Conservation (phyloP, 768 basidiomycete genomes). For the Holtermannia corniformis region DNA sequence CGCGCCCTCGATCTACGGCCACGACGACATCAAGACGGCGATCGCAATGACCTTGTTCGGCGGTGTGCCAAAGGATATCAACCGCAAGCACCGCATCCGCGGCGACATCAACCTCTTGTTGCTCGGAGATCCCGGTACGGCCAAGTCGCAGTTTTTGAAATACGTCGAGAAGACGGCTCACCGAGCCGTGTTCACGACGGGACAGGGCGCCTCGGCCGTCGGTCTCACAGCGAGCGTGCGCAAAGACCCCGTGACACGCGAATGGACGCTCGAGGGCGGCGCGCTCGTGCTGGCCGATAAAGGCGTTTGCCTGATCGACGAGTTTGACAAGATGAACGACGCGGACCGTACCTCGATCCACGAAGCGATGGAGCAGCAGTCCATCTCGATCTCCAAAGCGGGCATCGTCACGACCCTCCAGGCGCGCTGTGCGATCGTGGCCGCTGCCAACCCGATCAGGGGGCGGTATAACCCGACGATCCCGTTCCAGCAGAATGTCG, state of each 20-base stretch:
- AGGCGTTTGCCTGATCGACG: conserved; percentile 94
- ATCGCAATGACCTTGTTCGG: conserved; percentile 90
- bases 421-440: conserved; percentile 93
- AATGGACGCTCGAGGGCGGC: conserved; percentile 98
- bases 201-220: conserved; percentile 95
- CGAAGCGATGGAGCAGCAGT: conserved; percentile 99
- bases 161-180: conserved; percentile 98
- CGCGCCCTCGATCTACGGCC: conserved; percentile 96
- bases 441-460: conserved; percentile 93
- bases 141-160: conserved; percentile 97
- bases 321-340: conserved; percentile 99
- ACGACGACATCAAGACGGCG: conserved; percentile 98
- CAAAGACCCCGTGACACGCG: conserved; percentile 90
- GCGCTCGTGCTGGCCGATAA: conserved; percentile 98
- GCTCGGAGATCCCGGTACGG: conserved; percentile 95
- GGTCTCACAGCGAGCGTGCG: conserved; percentile 98
- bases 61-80: conserved; percentile 90
- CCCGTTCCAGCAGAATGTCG: conserved; percentile 96
- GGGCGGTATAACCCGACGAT: conserved; percentile 98
- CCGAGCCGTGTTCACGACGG: conserved; percentile 94
- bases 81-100: conserved; percentile 88
- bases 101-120: conserved; percentile 96
- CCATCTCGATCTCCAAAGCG: conserved; percentile 97
- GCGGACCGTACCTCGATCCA: conserved; percentile 95
- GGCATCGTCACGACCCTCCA: conserved; percentile 97